Evolutionary conservation across 2,329 filamentous ascomycete genomes (phyloP), one percentile per base, ranked within the genome.

Genomic region (Fusarium haematococcum): DNA sequence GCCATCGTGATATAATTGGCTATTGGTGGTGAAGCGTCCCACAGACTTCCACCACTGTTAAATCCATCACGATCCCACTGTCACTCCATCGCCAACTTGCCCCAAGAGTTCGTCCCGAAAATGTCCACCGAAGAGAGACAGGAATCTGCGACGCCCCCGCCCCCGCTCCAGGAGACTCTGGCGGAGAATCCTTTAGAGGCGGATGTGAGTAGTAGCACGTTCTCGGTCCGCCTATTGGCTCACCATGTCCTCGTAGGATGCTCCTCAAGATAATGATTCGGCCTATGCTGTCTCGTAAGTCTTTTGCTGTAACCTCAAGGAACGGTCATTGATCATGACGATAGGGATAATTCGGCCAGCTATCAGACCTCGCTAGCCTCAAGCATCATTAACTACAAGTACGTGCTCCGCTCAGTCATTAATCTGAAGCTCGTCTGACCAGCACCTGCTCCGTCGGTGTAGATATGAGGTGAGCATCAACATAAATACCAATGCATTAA

Each of bases 301-400:
- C 32, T 57, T 8, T 14, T 23, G 2, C 14, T 18, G 9, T 14
- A 23, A 14, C 20, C 5, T 23, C 20, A 25, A 37, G n/a, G n/a
- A n/a, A 20, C 8, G 10, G 8, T 5, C 32, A 16, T 33, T 37
- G 30, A 57, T 23, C 3, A 57, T 16, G 30, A 10, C 2, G 2
- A n/a, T 18, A 57, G 52, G 6, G 52, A 16, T 25, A 33, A 33
- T 35, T 57, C 52, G 6, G 52, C 52, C 13, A 57, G 52, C 32
- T 57, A 57, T 37, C 52, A 57, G 32, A 59, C 56, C 4, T 59
- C 56, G 14, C 23, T 59, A n/a, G 56, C 56, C 18, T 59, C 56
- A n/a, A 59, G 56, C 11, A n/a, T 59, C 56, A 41, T 59, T 5
- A 59, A 59, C 35, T 59, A 59, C 35, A 59, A 59, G 56, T 59